Percentiles rank a stretch among this genome's conserved stretches.
Conservation (phyloP, 129 eudicot genomes). For the Gnaphalium uliginosum region DNA sequence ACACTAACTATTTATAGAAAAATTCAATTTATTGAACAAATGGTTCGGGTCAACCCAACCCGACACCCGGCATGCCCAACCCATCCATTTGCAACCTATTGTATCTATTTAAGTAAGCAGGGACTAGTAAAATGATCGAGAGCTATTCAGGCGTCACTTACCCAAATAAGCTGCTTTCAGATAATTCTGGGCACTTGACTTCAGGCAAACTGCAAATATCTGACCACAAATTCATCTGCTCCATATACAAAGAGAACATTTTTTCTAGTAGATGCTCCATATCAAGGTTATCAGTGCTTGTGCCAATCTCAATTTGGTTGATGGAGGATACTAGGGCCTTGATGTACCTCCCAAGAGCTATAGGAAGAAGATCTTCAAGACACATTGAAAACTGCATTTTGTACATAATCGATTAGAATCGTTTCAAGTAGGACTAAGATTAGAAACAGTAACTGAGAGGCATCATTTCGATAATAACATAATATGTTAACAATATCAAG, state of each 20-base stretch:
- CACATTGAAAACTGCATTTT: constrained; percentile 90
- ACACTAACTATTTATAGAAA: not conserved
- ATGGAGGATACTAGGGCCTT: constrained; percentile 68
- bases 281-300: constrained; percentile 39
- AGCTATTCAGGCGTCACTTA: constrained; percentile 33
- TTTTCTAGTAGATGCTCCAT: constrained; percentile 77
- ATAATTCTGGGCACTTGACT: constrained; percentile 73
- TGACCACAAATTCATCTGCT: constrained; percentile 86
- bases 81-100: not conserved
- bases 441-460: not conserved
- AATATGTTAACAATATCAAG: not conserved
- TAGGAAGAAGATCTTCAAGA: constrained; percentile 96
- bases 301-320: constrained; percentile 39
- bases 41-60: constrained; percentile 15
- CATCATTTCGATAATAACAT: constrained; percentile 8
- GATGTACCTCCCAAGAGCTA: constrained; percentile 90
- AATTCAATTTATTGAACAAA: not conserved
- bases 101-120: constrained; percentile 9
- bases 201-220: constrained; percentile 83
- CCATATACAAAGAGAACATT: constrained; percentile 78
- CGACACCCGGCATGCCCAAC: not conserved
- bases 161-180: constrained; percentile 87
- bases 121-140: constrained; percentile 1
- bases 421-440: constrained; percentile 11
- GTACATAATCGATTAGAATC: constrained; percentile 18